These are phyloP conservation scores for Hypoxylon sp. DNA, from an alignment of 2,329 filamentous ascomycete species.

Conservation along the genomic window DNA sequence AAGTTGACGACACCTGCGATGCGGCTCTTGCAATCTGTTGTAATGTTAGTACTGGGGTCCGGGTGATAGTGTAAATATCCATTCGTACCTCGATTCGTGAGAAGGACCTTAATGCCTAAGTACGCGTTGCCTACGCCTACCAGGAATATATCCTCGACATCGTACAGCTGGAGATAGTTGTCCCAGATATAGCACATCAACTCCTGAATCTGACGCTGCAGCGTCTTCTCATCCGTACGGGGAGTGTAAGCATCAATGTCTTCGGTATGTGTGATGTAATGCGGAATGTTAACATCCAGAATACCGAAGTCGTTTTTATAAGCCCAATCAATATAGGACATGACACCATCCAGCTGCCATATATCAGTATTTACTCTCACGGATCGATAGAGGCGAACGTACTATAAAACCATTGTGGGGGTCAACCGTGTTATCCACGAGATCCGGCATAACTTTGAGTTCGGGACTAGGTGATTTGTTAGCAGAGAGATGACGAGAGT, in stretches of 20 bases:
- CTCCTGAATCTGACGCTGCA: slow-evolving; percentile 76
- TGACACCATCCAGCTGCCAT: slow-evolving; percentile 81
- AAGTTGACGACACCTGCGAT: slow-evolving; percentile 85
- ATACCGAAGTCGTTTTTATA: slow-evolving; percentile 82
- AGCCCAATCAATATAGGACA: slow-evolving; percentile 89
- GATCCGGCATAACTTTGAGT: slow-evolving; percentile 76
- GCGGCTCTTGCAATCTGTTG: slow-evolving; percentile 72
- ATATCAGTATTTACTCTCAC: slow-evolving; percentile 47
- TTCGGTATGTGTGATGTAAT: slow-evolving; percentile 76
- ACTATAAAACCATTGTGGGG: slow-evolving; percentile 91
- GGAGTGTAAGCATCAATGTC: slow-evolving; percentile 66
- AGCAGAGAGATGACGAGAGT: slow-evolving; percentile 27
- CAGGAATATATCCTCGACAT: slow-evolving; percentile 82
- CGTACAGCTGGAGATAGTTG: slow-evolving; percentile 89
- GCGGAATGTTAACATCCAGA: slow-evolving; percentile 92
- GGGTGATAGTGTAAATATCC: neutral
- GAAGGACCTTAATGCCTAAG: slow-evolving; percentile 82
- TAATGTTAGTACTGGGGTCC: slow-evolving; percentile 26
- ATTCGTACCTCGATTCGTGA: slow-evolving; percentile 78
- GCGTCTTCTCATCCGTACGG: slow-evolving; percentile 60
- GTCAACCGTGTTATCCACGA: slow-evolving; percentile 80
- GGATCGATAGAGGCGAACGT: slow-evolving; percentile 56
- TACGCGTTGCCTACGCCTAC: slow-evolving; percentile 94
- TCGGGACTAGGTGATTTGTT: slow-evolving; percentile 69
- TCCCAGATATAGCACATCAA: slow-evolving; percentile 93